A percentile compares a stretch with the other conserved stretches of the same genome.
Evolutionary conservation across 495 filamentous ascomycete genomes (phyloP).

Genomic region (Podospora sp.): DNA sequence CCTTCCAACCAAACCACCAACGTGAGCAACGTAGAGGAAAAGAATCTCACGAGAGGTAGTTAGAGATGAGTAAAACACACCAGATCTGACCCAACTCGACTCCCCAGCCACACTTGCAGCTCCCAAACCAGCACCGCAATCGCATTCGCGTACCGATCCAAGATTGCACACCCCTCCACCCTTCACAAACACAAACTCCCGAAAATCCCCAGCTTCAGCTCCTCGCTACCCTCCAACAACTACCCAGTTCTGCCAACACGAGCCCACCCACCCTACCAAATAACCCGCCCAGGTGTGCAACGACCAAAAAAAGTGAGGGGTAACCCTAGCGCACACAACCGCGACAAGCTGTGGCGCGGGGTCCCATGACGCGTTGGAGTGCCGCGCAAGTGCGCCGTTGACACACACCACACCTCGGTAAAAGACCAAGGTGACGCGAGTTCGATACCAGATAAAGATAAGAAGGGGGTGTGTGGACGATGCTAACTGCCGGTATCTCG

Average conservation of each 20-base stretch:
- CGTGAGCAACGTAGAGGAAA: neutral
- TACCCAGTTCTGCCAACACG: neutral
- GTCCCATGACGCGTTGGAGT: neutral
- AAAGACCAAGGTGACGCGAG: neutral
- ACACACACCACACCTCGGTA: constrained; percentile 7
- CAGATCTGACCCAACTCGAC: neutral
- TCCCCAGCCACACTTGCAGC: neutral
- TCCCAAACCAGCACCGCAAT: neutral
- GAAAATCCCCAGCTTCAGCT: neutral
- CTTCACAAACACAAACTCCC: neutral
- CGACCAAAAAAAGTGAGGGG: neutral
- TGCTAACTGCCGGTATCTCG: neutral
- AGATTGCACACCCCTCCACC: neutral
- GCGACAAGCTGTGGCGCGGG: neutral
- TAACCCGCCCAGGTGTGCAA: neutral
- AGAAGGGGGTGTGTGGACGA: neutral
- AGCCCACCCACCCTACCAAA: constrained; percentile 11
- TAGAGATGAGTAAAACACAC: neutral
- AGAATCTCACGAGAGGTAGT: neutral
- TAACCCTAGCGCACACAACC: neutral
- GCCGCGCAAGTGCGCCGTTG: constrained; percentile 17
- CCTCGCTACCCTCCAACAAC: neutral
- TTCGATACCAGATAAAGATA: neutral
- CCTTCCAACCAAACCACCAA: neutral
- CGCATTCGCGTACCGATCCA: neutral